These are phyloP conservation scores for Scortechinia acanthostroma DNA, from an alignment of 2,329 filamentous ascomycete species.

Conservation along the genomic window DNA sequence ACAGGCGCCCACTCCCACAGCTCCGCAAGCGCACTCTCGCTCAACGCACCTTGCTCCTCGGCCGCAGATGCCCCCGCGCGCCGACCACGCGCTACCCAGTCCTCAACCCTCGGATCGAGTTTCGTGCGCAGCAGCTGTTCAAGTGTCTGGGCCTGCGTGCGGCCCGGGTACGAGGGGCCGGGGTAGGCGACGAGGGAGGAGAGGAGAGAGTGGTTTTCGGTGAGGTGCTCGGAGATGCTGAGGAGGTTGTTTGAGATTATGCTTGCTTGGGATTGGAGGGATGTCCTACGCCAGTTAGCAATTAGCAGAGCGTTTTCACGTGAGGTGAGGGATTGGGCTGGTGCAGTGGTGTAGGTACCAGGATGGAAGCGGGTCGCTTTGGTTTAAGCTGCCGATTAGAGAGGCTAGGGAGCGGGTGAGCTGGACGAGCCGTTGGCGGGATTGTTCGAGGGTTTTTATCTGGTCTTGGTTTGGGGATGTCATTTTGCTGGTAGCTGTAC, in stretches of 20 bases:
- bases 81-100: not conserved
- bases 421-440: not conserved
- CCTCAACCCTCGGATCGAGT: not conserved
- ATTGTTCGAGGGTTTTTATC: slow-evolving; percentile 1
- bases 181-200: slow-evolving; percentile 1
- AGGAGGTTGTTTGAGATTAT: slow-evolving; percentile 2
- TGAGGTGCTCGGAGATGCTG: slow-evolving; percentile 1
- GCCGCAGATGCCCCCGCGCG: not conserved
- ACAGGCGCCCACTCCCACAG: slow-evolving; percentile 1
- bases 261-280: slow-evolving; percentile 2
- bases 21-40: not conserved
- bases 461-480: not conserved
- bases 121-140: slow-evolving; percentile 1
- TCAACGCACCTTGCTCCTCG: not conserved
- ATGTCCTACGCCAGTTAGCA: not conserved
- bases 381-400: not conserved
- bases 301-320: not conserved
- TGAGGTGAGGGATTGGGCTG: not conserved
- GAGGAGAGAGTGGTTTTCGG: not conserved
- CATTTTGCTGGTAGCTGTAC: too few relatives aligned
- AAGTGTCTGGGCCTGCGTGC: not conserved
- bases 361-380: not conserved
- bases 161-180: not conserved
- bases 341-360: not conserved
- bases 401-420: not conserved